Evolutionary conservation across 2,329 filamentous ascomycete genomes (phyloP), one percentile per base, ranked within the genome.

Genomic region (Fusarium nematophilum): DNA sequence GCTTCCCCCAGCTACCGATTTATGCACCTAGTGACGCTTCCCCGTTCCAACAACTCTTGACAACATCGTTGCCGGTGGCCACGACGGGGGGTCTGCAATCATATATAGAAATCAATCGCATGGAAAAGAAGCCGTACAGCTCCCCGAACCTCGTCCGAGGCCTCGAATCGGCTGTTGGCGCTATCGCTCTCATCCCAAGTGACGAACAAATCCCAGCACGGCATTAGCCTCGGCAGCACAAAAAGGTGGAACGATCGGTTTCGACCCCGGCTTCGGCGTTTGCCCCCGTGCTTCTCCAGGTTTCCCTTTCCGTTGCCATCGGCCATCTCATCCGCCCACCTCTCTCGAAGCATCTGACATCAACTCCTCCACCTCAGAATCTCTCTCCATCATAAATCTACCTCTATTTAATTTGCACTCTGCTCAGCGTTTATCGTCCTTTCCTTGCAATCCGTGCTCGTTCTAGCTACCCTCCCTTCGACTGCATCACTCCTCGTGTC

Each of bases 201-300:
- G 42, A 47, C 50, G 37, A 44, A 50, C 39, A 26, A 23, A n/a
- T 40, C n/a, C 18, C 11, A 46, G 21, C 39, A 39, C 37, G 27
- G 53, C 31, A 55, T 62, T 59, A 63, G 64, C 67, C 67, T 69
- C 66, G 66, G 66, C 57, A 64, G 52, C 42, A 37, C 6, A 9
- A 43, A 47, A 58, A 53, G 52, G 62, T 66, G 66, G 66, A 57
- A 56, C 61, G 30, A 38, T 30, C 36, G 37, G 51, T 48, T 57
- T 31, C 53, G 33, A 53, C 53, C 62, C 66, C 57, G 62, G 66
- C 66, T 66, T 68, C 64, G 66, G 66, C 54, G 36, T 58, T 45
- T 33, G 53, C 54, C 66, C 62, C 66, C 64, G 66, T 69, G 56
- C 50, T 69, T 67, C 67, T 67, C 65, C 67, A 67, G 66, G 59